Base-by-base conservation (phyloP, 352 stramenopile species). In the Phytophthora lateralis region DNA sequence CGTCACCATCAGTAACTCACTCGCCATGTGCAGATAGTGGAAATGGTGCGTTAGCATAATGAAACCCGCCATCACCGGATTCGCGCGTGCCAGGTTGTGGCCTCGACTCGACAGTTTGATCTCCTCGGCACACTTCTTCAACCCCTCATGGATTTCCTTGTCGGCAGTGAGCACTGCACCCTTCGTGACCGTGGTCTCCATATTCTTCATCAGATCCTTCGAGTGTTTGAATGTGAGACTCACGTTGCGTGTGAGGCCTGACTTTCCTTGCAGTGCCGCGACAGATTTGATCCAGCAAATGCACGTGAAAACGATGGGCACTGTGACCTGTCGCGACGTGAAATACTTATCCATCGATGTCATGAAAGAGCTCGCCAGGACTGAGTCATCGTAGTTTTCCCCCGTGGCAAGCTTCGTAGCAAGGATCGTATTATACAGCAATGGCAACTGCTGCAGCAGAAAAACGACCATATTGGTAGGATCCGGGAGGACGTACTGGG, bases 251-350 rank as follows among this genome's bases (percentile, higher is more conserved):
- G 35, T 50, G 3, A 76, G 55, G 0, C 55, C 50, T 21, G 29
- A 37, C 21, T 70, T 32, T n/a, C 71, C 63, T 32, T 79, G 59
- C 1, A 79, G 52, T n/a, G 58, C 66, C 14, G 63, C 55, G 6
- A 72, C 63, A 1, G 66, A 68, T 17, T 73, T 73, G 11, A 76
- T 20, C 67, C 67, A 79, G 43, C 71, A 74, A 11, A 69, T 63
- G 20, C 56, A 67, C 3, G 58, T 54, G 32, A 79, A 79, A 34
- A 66, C 59, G 9, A 74, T 50, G 0, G 57, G 63, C 2, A 79
- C 15, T 35, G 52, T 63, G 32, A 71, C 59, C 17, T 59, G 39
- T 20, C 55, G 55, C 8, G 46, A 71, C 10, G 54, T 64, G 38
- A 78, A 73, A 18, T 52, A 76, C 42, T 66, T 37, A 8, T 67